Conservation (phyloP, 805 yeast genomes). For the Maudiozyma saulgeensis region DNA sequence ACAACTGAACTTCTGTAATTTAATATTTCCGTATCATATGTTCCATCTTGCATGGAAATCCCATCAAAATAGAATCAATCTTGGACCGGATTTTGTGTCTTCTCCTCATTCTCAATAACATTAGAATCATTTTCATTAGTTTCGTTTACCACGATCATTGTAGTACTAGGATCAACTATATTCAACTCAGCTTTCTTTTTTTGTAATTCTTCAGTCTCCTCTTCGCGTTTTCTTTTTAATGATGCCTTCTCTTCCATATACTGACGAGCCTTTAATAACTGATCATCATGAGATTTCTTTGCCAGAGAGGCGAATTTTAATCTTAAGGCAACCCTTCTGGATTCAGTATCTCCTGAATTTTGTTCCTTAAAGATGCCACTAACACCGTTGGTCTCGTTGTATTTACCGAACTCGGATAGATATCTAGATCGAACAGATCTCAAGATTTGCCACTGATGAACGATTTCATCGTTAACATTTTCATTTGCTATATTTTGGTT, state of each 20-base stretch:
- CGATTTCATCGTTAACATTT: constrained; percentile 13
- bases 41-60: too few relatives aligned
- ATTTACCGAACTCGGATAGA: constrained; percentile 31
- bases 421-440: constrained; percentile 32
- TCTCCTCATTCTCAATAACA: too few relatives aligned
- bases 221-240: constrained; percentile 10
- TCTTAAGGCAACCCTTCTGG: constrained; percentile 5
- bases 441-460: constrained; percentile 35
- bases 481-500: constrained; percentile 4
- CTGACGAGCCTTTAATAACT: constrained; percentile 16
- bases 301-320: constrained; percentile 8
- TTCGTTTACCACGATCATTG: neutral
- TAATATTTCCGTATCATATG: too few relatives aligned
- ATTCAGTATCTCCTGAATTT: constrained; percentile 11
- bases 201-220: constrained; percentile 5
- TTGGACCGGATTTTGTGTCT: too few relatives aligned
- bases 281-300: constrained; percentile 12
- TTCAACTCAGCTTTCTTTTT: neutral
- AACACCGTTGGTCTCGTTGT: constrained; percentile 30
- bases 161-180: neutral
- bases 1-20: too few relatives aligned
- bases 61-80: too few relatives aligned
- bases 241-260: constrained; percentile 9
- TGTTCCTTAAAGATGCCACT: constrained; percentile 31
- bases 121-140: too few relatives aligned